Evolutionary conservation across 2,329 filamentous ascomycete genomes (phyloP).

Genomic region (Neocucurbitaria cava): DNA sequence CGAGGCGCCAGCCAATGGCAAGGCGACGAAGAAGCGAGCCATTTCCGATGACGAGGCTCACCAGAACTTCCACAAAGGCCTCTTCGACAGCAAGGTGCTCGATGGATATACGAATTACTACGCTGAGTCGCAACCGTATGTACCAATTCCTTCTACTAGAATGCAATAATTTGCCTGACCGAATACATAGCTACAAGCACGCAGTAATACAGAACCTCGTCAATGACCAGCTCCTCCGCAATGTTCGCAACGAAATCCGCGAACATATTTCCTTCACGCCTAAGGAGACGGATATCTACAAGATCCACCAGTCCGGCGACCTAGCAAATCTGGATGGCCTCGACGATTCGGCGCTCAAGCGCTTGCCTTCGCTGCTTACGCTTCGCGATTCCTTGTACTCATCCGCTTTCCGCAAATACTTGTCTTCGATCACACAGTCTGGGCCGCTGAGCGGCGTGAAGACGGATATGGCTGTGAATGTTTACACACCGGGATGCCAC

Average conservation of each 20-base stretch:
- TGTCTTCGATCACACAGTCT: slow-evolving; percentile 83
- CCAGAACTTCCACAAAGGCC: slow-evolving; percentile 47
- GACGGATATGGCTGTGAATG: slow-evolving; percentile 99
- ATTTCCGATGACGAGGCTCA: slow-evolving; percentile 51
- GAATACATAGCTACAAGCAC: slow-evolving; percentile 75
- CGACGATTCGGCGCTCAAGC: slow-evolving; percentile 82
- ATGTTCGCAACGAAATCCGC: slow-evolving; percentile 87
- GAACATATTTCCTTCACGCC: slow-evolving; percentile 93
- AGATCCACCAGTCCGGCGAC: slow-evolving; percentile 98
- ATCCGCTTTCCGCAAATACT: slow-evolving; percentile 83
- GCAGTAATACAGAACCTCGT: slow-evolving; percentile 85
- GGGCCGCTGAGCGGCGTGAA: slow-evolving; percentile 89
- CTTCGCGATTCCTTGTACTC: slow-evolving; percentile 97
- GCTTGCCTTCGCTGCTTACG: slow-evolving; percentile 85
- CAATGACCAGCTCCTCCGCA: slow-evolving; percentile 79
- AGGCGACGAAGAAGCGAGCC: slow-evolving; percentile 54
- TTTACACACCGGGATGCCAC: slow-evolving; percentile 96
- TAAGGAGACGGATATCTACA: slow-evolving; percentile 99
- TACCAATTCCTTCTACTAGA: not conserved
- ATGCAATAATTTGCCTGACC: slow-evolving; percentile 9
- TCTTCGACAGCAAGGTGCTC: slow-evolving; percentile 48
- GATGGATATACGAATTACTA: slow-evolving; percentile 46
- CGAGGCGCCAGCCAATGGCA: slow-evolving; percentile 45
- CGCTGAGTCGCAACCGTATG: slow-evolving; percentile 50
- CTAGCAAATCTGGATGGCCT: slow-evolving; percentile 95